phyloP scores from a whole-genome alignment of 164 flowering plant genomes.

The Aristolochia contorta region DNA sequence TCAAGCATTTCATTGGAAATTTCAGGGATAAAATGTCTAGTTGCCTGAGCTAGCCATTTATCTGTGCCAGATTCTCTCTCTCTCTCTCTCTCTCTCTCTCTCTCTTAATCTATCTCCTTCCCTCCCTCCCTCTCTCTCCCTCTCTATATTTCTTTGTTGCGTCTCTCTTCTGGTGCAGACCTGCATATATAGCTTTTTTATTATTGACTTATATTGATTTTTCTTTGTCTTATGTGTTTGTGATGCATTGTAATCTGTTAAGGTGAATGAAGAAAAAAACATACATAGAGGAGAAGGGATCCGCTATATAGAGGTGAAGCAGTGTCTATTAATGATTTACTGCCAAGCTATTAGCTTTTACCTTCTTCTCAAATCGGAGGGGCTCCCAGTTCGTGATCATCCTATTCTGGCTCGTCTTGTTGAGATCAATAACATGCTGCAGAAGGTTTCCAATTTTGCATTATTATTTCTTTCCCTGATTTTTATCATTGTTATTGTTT shows the following conservation, averaged over 20 bases:
- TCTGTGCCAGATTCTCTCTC: not conserved
- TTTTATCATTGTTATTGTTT: too few relatives aligned
- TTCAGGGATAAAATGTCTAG: not conserved
- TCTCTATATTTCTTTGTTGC: not conserved
- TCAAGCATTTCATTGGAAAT: not conserved
- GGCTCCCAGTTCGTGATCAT: slow-evolving; percentile 82
- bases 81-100: not conserved
- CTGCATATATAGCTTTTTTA: not conserved
- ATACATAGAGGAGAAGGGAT: slow-evolving; percentile 33
- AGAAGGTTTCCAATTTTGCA: slow-evolving; percentile 39
- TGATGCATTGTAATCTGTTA: slow-evolving; percentile 14
- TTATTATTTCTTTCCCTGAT: too few relatives aligned
- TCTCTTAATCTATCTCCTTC: too few relatives aligned
- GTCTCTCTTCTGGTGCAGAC: not conserved
- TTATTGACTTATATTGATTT: not conserved
- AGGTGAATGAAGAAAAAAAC: slow-evolving; percentile 32
- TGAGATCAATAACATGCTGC: slow-evolving; percentile 63
- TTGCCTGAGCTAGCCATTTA: not conserved
- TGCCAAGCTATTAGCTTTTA: slow-evolving; percentile 87
- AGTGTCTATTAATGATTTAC: slow-evolving; percentile 54
- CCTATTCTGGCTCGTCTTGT: slow-evolving; percentile 82
- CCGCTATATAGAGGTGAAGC: slow-evolving; percentile 70
- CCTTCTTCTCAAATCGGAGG: slow-evolving; percentile 93
- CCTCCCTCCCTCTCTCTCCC: not conserved
- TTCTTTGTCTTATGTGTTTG: not conserved